These are phyloP conservation scores for Eucalyptus globulus DNA, from an alignment of 345 rosid species.

Conservation along the genomic window DNA sequence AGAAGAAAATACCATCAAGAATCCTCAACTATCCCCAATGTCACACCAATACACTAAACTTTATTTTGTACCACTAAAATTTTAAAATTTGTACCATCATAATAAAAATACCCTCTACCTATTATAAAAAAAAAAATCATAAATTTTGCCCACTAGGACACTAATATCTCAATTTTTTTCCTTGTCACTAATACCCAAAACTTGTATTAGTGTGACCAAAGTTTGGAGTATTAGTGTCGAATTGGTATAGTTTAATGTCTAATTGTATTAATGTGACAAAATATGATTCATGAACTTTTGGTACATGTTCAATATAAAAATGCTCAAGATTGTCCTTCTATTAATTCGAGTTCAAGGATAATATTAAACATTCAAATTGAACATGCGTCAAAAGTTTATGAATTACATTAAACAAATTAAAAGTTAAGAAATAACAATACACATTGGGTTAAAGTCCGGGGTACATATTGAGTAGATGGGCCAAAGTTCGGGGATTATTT, in stretches of 20 bases:
- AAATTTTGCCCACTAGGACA: neutral
- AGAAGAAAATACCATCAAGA: neutral
- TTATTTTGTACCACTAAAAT: neutral
- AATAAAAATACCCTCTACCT: rapidly evolving
- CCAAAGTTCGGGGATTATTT: no score
- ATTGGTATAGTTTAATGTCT: no score
- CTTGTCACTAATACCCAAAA: neutral
- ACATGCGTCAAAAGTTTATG: rapidly evolving
- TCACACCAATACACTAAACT: neutral
- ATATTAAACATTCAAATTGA: no score
- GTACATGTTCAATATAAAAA: no score
- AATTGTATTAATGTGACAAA: no score
- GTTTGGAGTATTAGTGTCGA: neutral
- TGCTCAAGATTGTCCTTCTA: rapidly evolving
- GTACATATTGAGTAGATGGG: no score
- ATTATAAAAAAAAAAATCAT: neutral
- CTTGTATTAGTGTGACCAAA: neutral
- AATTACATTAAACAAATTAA: no score
- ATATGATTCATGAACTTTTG: no score
- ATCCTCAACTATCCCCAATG: neutral
- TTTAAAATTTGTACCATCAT: neutral
- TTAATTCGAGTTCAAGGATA: no score
- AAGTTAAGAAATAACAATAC: no score
- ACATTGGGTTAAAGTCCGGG: rapidly evolving
- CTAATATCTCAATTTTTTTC: neutral